A percentile compares a stretch with the other conserved stretches of the same genome.
phyloP scores from a whole-genome alignment of 2,329 filamentous ascomycete species.

The Botrytis byssoidea region DNA sequence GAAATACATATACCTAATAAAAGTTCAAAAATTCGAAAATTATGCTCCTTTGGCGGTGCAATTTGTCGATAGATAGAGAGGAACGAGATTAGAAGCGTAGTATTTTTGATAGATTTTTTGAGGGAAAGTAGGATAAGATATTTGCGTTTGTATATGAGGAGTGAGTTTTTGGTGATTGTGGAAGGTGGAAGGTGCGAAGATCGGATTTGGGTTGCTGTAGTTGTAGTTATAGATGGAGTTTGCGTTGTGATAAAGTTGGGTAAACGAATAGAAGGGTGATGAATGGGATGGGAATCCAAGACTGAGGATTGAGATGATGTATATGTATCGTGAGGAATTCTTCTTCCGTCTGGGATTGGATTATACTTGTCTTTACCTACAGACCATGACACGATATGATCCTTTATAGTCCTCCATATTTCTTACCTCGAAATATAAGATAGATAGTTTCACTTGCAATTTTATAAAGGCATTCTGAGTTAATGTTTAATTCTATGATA shows the following conservation, averaged over 20 bases:
- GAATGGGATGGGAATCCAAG: neutral
- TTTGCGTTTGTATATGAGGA: neutral
- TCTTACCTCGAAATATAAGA: neutral
- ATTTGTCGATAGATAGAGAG: neutral
- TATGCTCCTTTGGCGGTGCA: rapidly evolving
- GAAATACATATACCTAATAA: neutral
- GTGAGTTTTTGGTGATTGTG: neutral
- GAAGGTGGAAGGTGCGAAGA: neutral
- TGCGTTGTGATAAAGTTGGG: neutral
- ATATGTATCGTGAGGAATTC: neutral
- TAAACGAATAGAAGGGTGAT: neutral
- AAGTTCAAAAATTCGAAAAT: neutral
- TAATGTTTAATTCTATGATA: neutral
- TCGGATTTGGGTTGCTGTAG: neutral
- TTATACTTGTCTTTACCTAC: neutral
- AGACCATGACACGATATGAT: neutral
- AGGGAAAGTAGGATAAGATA: neutral
- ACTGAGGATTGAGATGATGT: neutral
- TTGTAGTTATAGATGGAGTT: neutral
- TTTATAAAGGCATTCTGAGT: neutral
- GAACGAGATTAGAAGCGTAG: neutral
- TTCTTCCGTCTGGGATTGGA: neutral
- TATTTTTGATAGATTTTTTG: neutral
- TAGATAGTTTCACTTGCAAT: neutral
- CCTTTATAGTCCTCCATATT: neutral